Percentiles rank a stretch among this genome's conserved stretches.
These are phyloP conservation scores for Crataegus laevigata DNA, from an alignment of 306 rosid species.

Conservation along the genomic window DNA sequence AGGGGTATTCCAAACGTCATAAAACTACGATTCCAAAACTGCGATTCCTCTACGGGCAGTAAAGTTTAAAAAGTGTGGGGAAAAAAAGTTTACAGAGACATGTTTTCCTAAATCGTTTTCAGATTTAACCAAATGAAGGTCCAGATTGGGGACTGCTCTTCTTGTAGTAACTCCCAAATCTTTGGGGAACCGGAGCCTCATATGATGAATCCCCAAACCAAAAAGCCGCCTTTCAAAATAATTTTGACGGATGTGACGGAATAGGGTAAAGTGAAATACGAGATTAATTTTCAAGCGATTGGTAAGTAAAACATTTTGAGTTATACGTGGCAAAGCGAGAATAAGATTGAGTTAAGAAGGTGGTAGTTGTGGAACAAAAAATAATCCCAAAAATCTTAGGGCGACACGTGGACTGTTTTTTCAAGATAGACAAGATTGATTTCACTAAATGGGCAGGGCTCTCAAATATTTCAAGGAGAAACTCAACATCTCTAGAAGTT, in stretches of 20 bases:
- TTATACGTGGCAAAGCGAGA: too few relatives aligned
- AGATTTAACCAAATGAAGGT: conserved; percentile 16
- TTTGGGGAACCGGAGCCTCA: conserved; percentile 41
- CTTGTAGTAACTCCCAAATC: conserved; percentile 32
- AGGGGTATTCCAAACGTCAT: not conserved
- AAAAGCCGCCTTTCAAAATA: not conserved
- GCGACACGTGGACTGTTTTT: too few relatives aligned
- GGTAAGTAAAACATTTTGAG: too few relatives aligned
- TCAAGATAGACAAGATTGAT: too few relatives aligned
- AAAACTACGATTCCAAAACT: not conserved
- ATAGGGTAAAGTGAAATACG: not conserved
- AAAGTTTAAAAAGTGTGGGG: not conserved
- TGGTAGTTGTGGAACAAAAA: too few relatives aligned
- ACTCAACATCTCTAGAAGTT: too few relatives aligned
- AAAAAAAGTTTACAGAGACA: not conserved
- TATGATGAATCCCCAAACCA: conserved; percentile 43
- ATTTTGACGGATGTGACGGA: not conserved
- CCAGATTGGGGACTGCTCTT: conserved; percentile 24
- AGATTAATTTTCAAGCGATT: too few relatives aligned
- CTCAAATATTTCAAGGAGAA: too few relatives aligned
- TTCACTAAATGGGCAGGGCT: too few relatives aligned
- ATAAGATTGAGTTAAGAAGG: too few relatives aligned
- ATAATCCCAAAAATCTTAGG: too few relatives aligned
- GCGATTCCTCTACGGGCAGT: not conserved
- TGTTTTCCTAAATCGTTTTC: not conserved